phyloP scores from a whole-genome alignment of 2,329 filamentous ascomycete species.

The Blastomyces silverae region DNA sequence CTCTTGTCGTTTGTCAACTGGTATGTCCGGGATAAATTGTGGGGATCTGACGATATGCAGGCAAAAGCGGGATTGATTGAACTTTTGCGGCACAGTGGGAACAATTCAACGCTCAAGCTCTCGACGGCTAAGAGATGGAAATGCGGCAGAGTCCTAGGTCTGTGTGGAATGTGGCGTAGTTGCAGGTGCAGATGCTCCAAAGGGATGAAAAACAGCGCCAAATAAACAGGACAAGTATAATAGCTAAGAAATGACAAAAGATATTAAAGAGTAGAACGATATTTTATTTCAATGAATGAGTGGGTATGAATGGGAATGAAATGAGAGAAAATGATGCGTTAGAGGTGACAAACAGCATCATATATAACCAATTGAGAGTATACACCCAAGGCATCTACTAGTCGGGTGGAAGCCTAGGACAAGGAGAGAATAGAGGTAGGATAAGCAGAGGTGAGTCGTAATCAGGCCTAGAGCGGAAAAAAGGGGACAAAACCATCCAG shows the following conservation, averaged over 20 bases:
- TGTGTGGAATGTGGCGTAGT: neutral
- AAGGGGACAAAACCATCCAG: neutral
- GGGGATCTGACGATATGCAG: neutral
- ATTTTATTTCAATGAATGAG: conserved; percentile 7
- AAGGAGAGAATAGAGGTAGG: too few species aligned
- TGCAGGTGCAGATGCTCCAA: neutral
- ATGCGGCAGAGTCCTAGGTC: neutral
- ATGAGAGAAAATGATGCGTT: neutral
- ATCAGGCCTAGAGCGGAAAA: too few species aligned
- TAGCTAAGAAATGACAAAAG: neutral
- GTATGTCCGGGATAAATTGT: neutral
- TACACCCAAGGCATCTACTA: conserved; percentile 5
- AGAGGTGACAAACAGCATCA: conserved; percentile 4
- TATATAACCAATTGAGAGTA: conserved; percentile 8
- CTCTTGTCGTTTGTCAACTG: neutral
- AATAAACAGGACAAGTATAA: neutral
- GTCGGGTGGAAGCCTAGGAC: neutral
- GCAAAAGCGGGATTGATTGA: neutral
- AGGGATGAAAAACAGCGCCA: conserved; percentile 2
- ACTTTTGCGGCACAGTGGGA: neutral
- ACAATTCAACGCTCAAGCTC: neutral
- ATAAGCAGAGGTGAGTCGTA: too few species aligned
- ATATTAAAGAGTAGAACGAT: conserved; percentile 2
- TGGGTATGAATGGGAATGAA: neutral
- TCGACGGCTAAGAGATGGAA: conserved; percentile 1